Evolutionary conservation across 768 basidiomycete species (phyloP), one percentile per base, ranked within the genome.

Genomic region (Tulasnella sp.): DNA sequence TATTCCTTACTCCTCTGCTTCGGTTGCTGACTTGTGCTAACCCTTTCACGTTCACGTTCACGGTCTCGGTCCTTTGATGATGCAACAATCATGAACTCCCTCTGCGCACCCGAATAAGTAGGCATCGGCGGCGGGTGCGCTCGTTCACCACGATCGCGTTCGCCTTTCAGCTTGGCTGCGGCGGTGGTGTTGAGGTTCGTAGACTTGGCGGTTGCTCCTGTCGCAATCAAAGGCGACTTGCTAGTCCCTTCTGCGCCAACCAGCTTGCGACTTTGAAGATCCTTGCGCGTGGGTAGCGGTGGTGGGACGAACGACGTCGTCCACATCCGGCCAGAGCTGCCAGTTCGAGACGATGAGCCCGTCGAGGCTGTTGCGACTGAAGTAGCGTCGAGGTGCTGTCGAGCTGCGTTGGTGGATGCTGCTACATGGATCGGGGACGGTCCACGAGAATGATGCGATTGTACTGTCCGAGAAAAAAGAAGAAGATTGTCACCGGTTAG

Each of bases 21-120:
- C 69, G 36, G 67, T 25, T 68, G 67, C 67, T 39, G 34, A 7
- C 67, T 68, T 34, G 67, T 17, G 67, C 67, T 68, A 6, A 6
- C 38, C 37, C n/a, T 8, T 36, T 34, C 31, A 15, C 31, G 69
- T 38, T 34, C 31, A 11, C 31, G 8, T 6, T 70, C 36, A 19
- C 37, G n/a, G 31, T 70, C 69, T 3, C 40, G 29, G n/a, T 70
- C 69, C 69, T 70, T 70, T 14, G 75, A 76, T 31, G 75, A 69
- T 0, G 75, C 75, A 1, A 76, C 42, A 42, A 76, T 40, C 36
- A 76, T 39, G 40, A 76, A 25, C 39, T 76, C 75, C 69, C 75
- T 22, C 67, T 76, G 75, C 1, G 67, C 69, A 38, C 64, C 75
- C 29, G 67, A 69, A 37, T 76, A 76, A 29, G 75, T 76, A 6